Evolutionary conservation across 106 monocot genomes (phyloP).

Genomic region (Acanthochlamys bracteata): DNA sequence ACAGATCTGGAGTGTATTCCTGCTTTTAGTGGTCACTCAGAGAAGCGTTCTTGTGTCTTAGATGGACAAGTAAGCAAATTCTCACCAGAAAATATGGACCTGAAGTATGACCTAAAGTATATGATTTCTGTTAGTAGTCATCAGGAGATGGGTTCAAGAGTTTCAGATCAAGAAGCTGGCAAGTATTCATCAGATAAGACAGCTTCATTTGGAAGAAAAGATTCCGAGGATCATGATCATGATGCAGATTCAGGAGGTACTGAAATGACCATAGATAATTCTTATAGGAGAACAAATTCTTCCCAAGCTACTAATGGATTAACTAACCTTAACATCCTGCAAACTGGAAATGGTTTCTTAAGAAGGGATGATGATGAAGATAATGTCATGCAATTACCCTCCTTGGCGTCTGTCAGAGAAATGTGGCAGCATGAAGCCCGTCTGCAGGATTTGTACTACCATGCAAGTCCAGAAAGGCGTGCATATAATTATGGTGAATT

Average conservation of each 20-base stretch:
- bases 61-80: constrained; percentile 14
- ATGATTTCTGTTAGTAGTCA: not conserved
- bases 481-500: constrained; percentile 10
- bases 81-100: not conserved
- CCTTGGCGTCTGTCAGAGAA: constrained; percentile 14
- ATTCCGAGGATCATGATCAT: constrained; percentile 4
- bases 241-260: constrained; percentile 8
- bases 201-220: constrained; percentile 1
- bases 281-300: constrained; percentile 10
- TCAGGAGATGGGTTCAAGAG: not conserved
- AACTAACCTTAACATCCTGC: not conserved
- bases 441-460: constrained; percentile 8
- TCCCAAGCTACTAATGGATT: not conserved
- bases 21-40: constrained; percentile 16
- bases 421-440: constrained; percentile 21
- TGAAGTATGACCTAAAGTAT: not conserved
- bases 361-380: constrained; percentile 2
- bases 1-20: constrained; percentile 17
- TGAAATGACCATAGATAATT: constrained; percentile 3
- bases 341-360: not conserved
- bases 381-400: constrained; percentile 7
- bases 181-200: not conserved
- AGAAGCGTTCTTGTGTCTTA: constrained; percentile 3
- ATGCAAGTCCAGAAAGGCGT: constrained; percentile 3
- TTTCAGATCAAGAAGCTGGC: not conserved